Evolutionary conservation across 345 rosid species (phyloP).

Genomic region (Capsella bursapastoris): DNA sequence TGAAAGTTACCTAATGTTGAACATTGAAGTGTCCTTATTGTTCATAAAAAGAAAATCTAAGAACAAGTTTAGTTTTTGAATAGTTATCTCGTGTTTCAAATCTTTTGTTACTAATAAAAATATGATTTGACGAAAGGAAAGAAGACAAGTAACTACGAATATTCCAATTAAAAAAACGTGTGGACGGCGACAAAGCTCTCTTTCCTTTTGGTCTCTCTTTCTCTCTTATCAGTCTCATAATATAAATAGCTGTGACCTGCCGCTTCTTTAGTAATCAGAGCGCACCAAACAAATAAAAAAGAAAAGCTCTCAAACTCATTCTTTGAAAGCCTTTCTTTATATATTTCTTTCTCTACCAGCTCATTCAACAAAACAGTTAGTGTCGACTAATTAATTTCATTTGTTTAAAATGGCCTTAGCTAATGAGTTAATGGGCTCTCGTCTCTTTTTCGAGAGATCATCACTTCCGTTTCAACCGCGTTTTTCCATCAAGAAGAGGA

Average conservation of each 20-base stretch:
- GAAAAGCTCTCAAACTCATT: slow-evolving; percentile 14
- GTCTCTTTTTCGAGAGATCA: slow-evolving; percentile 51
- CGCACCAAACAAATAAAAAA: neutral
- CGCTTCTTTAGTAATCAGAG: neutral
- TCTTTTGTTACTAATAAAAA: neutral
- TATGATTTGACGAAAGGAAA: slow-evolving; percentile 11
- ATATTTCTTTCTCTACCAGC: neutral
- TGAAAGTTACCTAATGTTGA: slow-evolving; percentile 14
- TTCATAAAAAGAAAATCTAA: slow-evolving; percentile 3
- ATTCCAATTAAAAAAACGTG: slow-evolving; percentile 70
- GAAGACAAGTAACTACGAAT: slow-evolving; percentile 24
- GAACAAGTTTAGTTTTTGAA: neutral
- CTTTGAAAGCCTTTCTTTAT: slow-evolving; percentile 6
- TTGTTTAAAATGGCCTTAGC: slow-evolving; percentile 56
- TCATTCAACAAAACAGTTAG: neutral
- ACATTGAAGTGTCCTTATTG: slow-evolving; percentile 21
- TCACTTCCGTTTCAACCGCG: slow-evolving; percentile 42
- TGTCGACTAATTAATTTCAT: neutral
- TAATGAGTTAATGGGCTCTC: slow-evolving; percentile 65
- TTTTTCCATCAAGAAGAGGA: slow-evolving; percentile 37
- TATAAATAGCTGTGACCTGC: slow-evolving; percentile 30
- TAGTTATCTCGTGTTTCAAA: neutral
- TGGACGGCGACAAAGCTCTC: slow-evolving; percentile 51
- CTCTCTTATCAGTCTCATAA: neutral
- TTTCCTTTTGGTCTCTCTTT: neutral